These are phyloP conservation scores for Neolentinus lepideus DNA, from an alignment of 1,284 basidiomycete genomes.

Conservation along the genomic window DNA sequence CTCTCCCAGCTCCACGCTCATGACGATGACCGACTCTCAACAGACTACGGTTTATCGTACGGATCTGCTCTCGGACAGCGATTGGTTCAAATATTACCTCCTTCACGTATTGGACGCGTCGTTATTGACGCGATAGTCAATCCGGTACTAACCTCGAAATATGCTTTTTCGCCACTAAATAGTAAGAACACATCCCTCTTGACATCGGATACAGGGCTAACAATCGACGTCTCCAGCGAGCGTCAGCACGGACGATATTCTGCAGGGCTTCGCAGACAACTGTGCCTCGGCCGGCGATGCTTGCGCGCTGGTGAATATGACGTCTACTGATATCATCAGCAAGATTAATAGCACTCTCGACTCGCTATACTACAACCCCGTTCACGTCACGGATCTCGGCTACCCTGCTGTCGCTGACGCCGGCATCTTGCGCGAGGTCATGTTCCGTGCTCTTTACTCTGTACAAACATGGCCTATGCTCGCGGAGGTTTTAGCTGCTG, in stretches of 20 bases:
- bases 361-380: neutral
- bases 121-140: conserved; percentile 1
- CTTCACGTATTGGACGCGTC: neutral
- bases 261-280: neutral
- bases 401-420: neutral
- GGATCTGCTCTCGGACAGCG: neutral
- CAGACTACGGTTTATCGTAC: conserved; percentile 1
- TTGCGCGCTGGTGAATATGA: neutral
- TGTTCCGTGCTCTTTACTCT: neutral
- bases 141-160: neutral
- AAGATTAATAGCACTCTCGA: conserved; percentile 1
- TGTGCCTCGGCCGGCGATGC: neutral
- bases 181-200: no score
- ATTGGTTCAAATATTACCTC: neutral
- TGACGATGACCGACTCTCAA: neutral
- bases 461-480: neutral
- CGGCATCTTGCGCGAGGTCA: neutral
- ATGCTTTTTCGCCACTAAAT: neutral
- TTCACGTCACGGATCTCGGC: neutral
- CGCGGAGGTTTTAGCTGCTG: neutral
- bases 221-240: no score
- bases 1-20: neutral
- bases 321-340: neutral
- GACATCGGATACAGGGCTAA: no score
- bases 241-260: neutral